phyloP scores from a whole-genome alignment of 2,329 filamentous ascomycete genomes.

The Phialophora verrucosa region DNA sequence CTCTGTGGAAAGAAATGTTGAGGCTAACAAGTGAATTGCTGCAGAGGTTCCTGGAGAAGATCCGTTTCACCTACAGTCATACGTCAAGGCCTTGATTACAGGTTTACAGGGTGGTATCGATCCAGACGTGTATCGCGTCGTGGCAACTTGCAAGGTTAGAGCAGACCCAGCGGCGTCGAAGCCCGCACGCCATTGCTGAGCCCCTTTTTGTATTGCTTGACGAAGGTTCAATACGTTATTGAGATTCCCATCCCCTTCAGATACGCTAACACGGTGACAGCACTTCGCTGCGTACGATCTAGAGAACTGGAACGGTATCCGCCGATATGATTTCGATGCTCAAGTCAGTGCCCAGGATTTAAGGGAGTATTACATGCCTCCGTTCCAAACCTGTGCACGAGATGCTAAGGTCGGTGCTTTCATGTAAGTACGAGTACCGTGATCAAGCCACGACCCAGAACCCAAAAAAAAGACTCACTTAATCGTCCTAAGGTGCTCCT shows the following conservation, averaged over 20 bases:
- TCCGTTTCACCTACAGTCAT: slow-evolving; percentile 55
- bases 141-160: slow-evolving; percentile 60
- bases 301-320: slow-evolving; percentile 53
- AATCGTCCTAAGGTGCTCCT: slow-evolving; percentile 47
- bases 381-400: slow-evolving; percentile 67
- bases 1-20: background rate
- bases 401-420: slow-evolving; percentile 59
- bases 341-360: slow-evolving; percentile 62
- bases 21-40: background rate
- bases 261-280: slow-evolving; percentile 1
- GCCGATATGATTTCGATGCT: slow-evolving; percentile 59
- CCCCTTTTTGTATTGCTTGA: background rate
- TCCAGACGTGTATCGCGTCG: slow-evolving; percentile 50
- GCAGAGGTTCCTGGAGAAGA: slow-evolving; percentile 64
- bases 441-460: background rate
- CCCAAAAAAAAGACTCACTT: background rate
- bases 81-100: slow-evolving; percentile 59
- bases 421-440: slow-evolving; percentile 52
- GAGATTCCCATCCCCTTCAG: background rate
- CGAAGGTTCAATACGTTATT: background rate
- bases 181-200: background rate
- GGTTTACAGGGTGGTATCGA: slow-evolving; percentile 59
- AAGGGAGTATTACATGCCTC: slow-evolving; percentile 61
- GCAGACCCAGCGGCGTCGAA: background rate
- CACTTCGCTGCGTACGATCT: slow-evolving; percentile 65